Base-by-base conservation (phyloP, 192 early-diverging fungal species). In the Cetraspora pellucida region DNA sequence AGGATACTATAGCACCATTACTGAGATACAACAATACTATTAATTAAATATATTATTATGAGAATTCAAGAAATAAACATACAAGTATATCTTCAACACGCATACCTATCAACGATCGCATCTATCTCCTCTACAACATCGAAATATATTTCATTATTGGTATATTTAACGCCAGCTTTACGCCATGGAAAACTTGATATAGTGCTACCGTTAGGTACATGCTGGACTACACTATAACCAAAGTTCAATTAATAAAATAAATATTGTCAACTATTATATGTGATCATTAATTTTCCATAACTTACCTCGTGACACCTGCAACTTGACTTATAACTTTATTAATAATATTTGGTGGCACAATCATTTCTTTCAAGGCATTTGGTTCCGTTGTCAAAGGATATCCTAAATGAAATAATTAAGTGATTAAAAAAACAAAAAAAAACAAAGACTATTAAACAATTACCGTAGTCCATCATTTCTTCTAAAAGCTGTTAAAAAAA, bases 81-180 rank as follows among this genome's bases (percentile, higher is more conserved):
- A 10, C 23, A 37, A 4, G 6, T 63, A 28, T 17, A 21, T 17
- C 17, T 45, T 45, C 2, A 66, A 50, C 6, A 6, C 54, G 50
- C 81, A 70, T 81, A 90, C 89, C 82, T 82, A 78, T 95, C 93
- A 13, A 95, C 81, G 16, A 94, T 91, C 3, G 91, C 90, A 82
- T 98, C 93, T 31, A 98, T 86, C 44, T 93, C 91, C 85, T 98
- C 97, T 21, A 92, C 82, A 25, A 98, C 87, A 78, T 98, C 97
- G 77, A 98, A 91, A 77, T 94, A 96, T 69, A 98, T 92, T 82
- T 98, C 96, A 85, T 98, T 98, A 59, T 89, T 89, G 2, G 89
- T 84, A 77, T 98, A 94, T 80, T 94, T 91, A 46, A 97, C 92
- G 28, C 94, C 94, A 28, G 87, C 84, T 50, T 90, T 87, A 68